Conservation (phyloP, 371 early-diverging fungal species). For the Chytridium lagenaria region DNA sequence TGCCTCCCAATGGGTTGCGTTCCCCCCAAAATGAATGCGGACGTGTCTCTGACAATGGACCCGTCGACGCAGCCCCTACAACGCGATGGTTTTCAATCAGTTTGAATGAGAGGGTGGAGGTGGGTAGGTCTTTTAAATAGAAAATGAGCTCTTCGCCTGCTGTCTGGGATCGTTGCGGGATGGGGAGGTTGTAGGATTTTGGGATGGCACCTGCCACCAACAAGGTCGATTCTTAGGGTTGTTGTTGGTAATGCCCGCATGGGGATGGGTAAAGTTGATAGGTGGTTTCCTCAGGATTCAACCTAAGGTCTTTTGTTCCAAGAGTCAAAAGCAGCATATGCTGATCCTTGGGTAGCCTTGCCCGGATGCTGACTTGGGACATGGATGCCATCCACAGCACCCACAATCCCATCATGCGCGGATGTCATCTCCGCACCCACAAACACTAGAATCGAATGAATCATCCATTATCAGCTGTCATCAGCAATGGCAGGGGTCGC, state of each 20-base stretch:
- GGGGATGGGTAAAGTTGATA: neutral
- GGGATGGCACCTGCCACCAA: neutral
- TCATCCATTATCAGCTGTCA: too few species aligned
- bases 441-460: too few species aligned
- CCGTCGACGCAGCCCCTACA: neutral
- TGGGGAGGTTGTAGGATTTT: neutral
- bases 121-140: neutral
- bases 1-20: constrained; percentile 4
- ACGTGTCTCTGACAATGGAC: neutral
- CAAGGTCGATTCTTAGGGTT: neutral
- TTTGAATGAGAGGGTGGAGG: neutral
- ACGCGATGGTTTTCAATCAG: neutral
- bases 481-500: too few species aligned
- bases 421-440: too few species aligned
- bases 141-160: neutral
- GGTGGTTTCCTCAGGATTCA: neutral
- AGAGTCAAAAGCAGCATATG: neutral
- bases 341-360: neutral
- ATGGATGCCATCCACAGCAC: too few species aligned
- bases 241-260: neutral
- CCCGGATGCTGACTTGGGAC: too few species aligned
- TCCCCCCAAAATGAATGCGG: constrained; percentile 10
- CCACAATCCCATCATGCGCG: too few species aligned
- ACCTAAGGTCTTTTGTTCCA: neutral
- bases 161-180: neutral